phyloP scores from a whole-genome alignment of 306 rosid genomes.

The Prunus davidiana region DNA sequence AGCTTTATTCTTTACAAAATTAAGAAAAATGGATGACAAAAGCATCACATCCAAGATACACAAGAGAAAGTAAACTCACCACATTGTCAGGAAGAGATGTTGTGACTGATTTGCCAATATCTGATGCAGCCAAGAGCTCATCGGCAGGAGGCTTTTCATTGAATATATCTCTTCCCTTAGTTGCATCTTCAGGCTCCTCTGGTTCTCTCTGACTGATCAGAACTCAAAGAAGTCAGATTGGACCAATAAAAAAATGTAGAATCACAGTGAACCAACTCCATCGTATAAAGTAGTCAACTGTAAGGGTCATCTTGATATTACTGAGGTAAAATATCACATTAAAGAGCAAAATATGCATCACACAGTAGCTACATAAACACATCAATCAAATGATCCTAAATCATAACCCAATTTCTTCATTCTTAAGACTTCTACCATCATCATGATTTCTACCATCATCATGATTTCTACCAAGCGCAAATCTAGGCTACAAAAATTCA shows the following conservation, averaged over 20 bases:
- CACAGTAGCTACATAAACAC: no score
- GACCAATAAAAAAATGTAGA: constrained; percentile 12
- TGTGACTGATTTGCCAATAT: constrained; percentile 85
- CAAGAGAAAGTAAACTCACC: constrained; percentile 48
- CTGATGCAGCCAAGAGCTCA: constrained; percentile 93
- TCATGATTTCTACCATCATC: no score
- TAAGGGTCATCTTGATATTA: constrained; percentile 5
- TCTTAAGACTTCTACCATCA: neutral
- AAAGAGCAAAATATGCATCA: neutral
- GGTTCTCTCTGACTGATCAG: constrained; percentile 85
- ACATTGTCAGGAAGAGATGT: constrained; percentile 97
- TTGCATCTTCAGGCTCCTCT: constrained; percentile 99
- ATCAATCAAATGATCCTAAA: neutral
- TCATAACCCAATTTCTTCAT: neutral
- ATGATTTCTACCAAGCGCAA: neutral
- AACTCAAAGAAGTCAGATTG: constrained; percentile 23
- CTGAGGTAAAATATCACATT: neutral
- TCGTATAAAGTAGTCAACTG: constrained; percentile 12
- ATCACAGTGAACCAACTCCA: constrained; percentile 8
- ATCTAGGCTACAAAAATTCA: neutral
- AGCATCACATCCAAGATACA: neutral
- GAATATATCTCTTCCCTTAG: constrained; percentile 96
- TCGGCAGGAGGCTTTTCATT: constrained; percentile 98
- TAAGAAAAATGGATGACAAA: neutral
- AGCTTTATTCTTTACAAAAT: no score